Conservation (phyloP, 2,329 filamentous ascomycete genomes). For the Colletotrichum sp. region DNA sequence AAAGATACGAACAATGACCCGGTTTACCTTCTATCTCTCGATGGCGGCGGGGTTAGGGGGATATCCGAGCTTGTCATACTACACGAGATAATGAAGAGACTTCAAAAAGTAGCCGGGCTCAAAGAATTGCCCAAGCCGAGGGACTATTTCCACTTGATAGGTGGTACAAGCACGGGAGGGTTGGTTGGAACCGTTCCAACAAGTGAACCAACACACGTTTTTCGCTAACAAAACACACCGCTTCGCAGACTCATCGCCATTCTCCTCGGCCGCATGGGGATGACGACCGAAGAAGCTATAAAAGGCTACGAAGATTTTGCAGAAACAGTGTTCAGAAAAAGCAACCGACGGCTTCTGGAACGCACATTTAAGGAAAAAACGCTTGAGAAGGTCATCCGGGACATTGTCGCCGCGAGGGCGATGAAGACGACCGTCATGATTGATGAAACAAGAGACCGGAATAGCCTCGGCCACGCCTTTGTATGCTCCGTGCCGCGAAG, state of each 20-base stretch:
- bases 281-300: slow-evolving; percentile 48
- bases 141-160: slow-evolving; percentile 33
- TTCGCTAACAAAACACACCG: background rate
- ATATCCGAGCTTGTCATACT: slow-evolving; percentile 31
- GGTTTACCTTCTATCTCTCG: slow-evolving; percentile 17
- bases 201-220: background rate
- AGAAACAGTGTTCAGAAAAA: slow-evolving; percentile 36
- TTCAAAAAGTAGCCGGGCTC: slow-evolving; percentile 18
- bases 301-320: slow-evolving; percentile 42
- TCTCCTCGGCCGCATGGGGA: slow-evolving; percentile 49
- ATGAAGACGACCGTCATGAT: slow-evolving; percentile 25
- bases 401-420: slow-evolving; percentile 20
- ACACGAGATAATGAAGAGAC: slow-evolving; percentile 27
- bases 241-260: slow-evolving; percentile 47
- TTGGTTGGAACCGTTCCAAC: slow-evolving; percentile 1
- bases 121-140: slow-evolving; percentile 26
- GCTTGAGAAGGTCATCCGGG: slow-evolving; percentile 34
- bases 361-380: slow-evolving; percentile 21
- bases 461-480: slow-evolving; percentile 28
- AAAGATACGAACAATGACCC: background rate
- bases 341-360: slow-evolving; percentile 24
- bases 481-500: slow-evolving; percentile 28
- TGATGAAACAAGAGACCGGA: slow-evolving; percentile 12
- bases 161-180: slow-evolving; percentile 35
- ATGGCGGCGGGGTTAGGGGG: slow-evolving; percentile 7